Percentiles rank a stretch among this genome's conserved stretches.
Conservation (phyloP, 805 yeast species). For the Candida qinlingensis region DNA sequence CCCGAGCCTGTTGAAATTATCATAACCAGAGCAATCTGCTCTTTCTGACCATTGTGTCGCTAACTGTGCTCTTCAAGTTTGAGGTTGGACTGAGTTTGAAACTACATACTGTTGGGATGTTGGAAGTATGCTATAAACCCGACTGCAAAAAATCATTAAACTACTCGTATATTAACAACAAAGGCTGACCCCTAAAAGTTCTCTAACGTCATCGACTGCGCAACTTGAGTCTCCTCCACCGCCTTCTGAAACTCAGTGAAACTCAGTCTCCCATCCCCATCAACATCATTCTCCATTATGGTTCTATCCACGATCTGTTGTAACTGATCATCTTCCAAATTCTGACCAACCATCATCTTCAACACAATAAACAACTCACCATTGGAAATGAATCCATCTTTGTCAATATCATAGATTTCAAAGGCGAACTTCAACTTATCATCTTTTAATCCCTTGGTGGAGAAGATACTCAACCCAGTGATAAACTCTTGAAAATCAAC, state of each 20-base stretch:
- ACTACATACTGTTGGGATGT: too few relatives aligned
- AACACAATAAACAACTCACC: conserved; percentile 91
- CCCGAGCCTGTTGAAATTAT: too few relatives aligned
- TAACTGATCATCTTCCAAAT: conserved; percentile 76
- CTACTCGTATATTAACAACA: too few relatives aligned
- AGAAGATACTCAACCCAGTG: conserved; percentile 78
- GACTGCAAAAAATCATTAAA: too few relatives aligned
- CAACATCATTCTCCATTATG: conserved; percentile 84
- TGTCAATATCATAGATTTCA: conserved; percentile 90
- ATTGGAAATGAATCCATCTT: conserved; percentile 91
- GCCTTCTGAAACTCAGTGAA: conserved; percentile 83
- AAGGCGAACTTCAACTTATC: conserved; percentile 88
- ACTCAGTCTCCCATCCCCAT: conserved; percentile 80
- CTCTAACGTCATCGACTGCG: conserved; percentile 53
- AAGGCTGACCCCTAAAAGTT: conserved; percentile 25
- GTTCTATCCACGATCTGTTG: conserved; percentile 98
- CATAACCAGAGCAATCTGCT: too few relatives aligned
- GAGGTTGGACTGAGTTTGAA: too few relatives aligned
- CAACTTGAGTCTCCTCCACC: conserved; percentile 49
- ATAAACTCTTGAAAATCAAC: conserved; percentile 96
- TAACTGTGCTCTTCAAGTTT: too few relatives aligned
- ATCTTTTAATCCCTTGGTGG: conserved; percentile 72
- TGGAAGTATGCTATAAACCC: too few relatives aligned
- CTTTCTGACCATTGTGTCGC: too few relatives aligned
- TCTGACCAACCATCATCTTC: conserved; percentile 95